These are phyloP conservation scores for Exserohilum rostratum DNA, from an alignment of 2,329 filamentous ascomycete species.

Conservation along the genomic window DNA sequence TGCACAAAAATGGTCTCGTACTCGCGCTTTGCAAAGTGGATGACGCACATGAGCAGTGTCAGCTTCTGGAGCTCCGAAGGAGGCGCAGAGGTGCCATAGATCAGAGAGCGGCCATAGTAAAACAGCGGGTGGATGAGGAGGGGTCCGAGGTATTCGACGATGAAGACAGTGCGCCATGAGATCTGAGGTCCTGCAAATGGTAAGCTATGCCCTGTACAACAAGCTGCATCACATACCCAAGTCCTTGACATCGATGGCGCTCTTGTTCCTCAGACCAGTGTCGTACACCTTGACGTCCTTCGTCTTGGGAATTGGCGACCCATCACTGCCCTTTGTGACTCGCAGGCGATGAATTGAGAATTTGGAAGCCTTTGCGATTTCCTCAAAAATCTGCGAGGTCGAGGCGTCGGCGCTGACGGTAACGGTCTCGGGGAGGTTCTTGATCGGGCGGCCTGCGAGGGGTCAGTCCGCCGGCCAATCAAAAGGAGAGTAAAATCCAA, in stretches of 20 bases:
- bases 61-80: conserved; percentile 74
- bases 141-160: conserved; percentile 93
- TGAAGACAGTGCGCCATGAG: conserved; percentile 89
- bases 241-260: conserved; percentile 84
- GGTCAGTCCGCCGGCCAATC: conserved; percentile 7
- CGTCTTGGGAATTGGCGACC: conserved; percentile 62
- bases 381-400: conserved; percentile 62
- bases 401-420: conserved; percentile 59
- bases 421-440: conserved; percentile 63
- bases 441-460: conserved; percentile 64
- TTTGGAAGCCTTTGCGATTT: conserved; percentile 60
- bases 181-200: conserved; percentile 75
- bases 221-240: conserved; percentile 65
- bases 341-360: conserved; percentile 65
- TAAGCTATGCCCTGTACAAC: conserved; percentile 4
- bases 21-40: conserved; percentile 95
- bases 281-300: conserved; percentile 59
- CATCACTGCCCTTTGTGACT: conserved; percentile 69
- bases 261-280: conserved; percentile 64
- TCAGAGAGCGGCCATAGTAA: conserved; percentile 71
- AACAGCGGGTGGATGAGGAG: conserved; percentile 83
- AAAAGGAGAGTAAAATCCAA: background rate
- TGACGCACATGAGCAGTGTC: conserved; percentile 72
- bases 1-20: conserved; percentile 93
- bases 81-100: conserved; percentile 65